Base-by-base conservation (phyloP, 768 basidiomycete genomes). In the Boletus vermiculosoides region DNA sequence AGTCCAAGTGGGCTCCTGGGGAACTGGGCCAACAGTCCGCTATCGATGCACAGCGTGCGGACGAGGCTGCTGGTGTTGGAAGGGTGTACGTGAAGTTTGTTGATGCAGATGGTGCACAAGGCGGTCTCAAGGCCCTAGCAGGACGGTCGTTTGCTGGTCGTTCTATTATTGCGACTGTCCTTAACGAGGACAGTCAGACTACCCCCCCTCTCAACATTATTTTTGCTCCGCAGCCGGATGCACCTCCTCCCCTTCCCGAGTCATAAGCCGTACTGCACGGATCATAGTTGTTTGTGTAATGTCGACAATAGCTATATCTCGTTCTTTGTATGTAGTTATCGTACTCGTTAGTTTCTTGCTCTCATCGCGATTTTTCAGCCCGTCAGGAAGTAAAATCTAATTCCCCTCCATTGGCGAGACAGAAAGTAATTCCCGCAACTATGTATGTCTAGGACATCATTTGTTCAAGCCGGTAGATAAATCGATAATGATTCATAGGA, bases 41-140 rank as follows among this genome's bases (percentile, higher is more conserved):
- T 15, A 77, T 83, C 50, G 88, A 90, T 63, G 87, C 85, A 31
- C 80, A 81, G 57, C 83, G 87, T 36, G 79, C 80, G 42, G 94
- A 96, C 71, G 94, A 97, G 70, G 91, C 89, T 31, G 81, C 90
- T 2, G 97, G 96, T 52, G 93, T 99, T 22, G 96, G 97, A 42
- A 83, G 94, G 49, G 97, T 99, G 15, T 98, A 96, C 71, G 94
- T 99, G 60, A 89, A 92, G 76, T 99, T 90, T 69, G 66, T 64
- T 45, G 78, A 86, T 22, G 70, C 86, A 25, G 77, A 78, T 15
- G 78, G 82, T 45, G 92, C 93, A 18, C 77, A 78, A 34, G 76
- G 71, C 56, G 97, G 90, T 23, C 80, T 98, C 70, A 89, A 90
- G 70, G 83, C 86, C 40, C 80, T 99, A 57, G 97, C 96, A 31